Conservation (phyloP, 495 filamentous ascomycete species). For the Amorphotheca resinae region DNA sequence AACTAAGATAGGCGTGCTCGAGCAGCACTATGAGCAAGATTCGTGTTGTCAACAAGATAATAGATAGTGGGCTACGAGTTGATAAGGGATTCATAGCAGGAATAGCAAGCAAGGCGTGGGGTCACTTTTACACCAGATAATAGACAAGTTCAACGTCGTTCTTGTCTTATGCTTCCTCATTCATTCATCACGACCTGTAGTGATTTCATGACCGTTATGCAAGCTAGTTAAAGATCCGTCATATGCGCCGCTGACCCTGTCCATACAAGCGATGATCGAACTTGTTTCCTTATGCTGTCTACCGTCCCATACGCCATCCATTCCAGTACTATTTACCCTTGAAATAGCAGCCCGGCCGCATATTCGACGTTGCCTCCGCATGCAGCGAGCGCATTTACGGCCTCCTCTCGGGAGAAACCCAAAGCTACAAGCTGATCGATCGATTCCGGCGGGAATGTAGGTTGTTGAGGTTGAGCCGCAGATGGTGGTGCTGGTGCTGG, state of each 20-base stretch:
- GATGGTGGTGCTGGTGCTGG: conserved; percentile 20
- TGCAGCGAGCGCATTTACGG: conserved; percentile 66
- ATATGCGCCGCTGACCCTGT: conserved; percentile 2
- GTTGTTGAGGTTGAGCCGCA: conserved; percentile 17
- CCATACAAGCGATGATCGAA: conserved; percentile 11
- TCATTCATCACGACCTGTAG: conserved; percentile 1
- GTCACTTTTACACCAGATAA: too few relatives aligned
- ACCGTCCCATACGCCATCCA: conserved; percentile 7
- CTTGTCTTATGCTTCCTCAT: background rate
- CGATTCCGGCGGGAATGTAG: conserved; percentile 42
- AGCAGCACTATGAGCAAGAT: background rate
- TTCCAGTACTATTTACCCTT: conserved; percentile 23
- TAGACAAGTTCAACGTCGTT: conserved; percentile 5
- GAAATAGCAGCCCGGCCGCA: conserved; percentile 74
- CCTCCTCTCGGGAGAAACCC: conserved; percentile 66
- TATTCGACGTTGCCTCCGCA: conserved; percentile 77
- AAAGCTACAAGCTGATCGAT: conserved; percentile 65
- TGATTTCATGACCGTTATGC: conserved; percentile 1
- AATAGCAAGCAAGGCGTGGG: background rate
- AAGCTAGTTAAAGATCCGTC: background rate
- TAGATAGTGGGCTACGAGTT: too few relatives aligned
- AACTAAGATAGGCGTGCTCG: conserved; percentile 53
- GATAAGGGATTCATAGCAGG: too few relatives aligned
- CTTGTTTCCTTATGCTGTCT: conserved; percentile 8
- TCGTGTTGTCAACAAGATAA: background rate